These are phyloP conservation scores for Aureobasidium sp. DNA, from an alignment of 2,329 filamentous ascomycete genomes.

Conservation along the genomic window DNA sequence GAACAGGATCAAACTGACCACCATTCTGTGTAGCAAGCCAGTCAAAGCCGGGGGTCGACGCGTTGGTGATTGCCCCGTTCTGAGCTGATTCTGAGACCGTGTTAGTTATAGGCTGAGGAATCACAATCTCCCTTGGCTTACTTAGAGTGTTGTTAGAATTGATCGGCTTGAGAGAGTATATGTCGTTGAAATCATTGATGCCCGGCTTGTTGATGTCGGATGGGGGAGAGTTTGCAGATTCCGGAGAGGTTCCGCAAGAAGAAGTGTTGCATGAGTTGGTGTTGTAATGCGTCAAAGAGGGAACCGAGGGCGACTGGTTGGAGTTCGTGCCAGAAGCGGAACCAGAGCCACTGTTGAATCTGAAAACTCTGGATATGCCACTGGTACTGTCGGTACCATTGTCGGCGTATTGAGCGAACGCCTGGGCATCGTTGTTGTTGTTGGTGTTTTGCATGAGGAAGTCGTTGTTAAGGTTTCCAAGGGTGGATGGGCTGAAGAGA, in stretches of 20 bases:
- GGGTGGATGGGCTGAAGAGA: conserved; percentile 50
- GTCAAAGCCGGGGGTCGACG: conserved; percentile 44
- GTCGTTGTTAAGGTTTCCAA: conserved; percentile 31
- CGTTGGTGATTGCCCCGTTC: not conserved
- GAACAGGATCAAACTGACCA: conserved; percentile 78
- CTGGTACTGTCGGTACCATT: conserved; percentile 35
- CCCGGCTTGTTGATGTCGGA: conserved; percentile 39
- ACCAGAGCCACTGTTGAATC: conserved; percentile 40
- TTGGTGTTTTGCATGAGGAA: conserved; percentile 15
- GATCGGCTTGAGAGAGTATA: conserved; percentile 9
- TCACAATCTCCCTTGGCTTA: not conserved
- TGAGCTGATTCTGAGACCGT: not conserved
- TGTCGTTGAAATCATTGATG: conserved; percentile 11
- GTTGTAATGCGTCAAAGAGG: conserved; percentile 42
- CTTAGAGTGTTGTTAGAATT: conserved; percentile 9
- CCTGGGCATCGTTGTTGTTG: conserved; percentile 3
- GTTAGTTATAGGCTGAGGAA: not conserved
- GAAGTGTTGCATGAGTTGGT: conserved; percentile 55
- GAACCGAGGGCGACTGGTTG: conserved; percentile 43
- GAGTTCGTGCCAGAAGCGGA: conserved; percentile 35
- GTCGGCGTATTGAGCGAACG: conserved; percentile 19
- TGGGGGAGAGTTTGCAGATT: conserved; percentile 60
- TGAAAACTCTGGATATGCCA: conserved; percentile 39
- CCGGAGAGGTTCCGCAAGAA: conserved; percentile 62
- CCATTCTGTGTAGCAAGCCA: conserved; percentile 74